Percentiles rank a stretch among this genome's conserved stretches.
Conservation (phyloP, 2,329 filamentous ascomycete genomes). For the Leptographium flavum region DNA sequence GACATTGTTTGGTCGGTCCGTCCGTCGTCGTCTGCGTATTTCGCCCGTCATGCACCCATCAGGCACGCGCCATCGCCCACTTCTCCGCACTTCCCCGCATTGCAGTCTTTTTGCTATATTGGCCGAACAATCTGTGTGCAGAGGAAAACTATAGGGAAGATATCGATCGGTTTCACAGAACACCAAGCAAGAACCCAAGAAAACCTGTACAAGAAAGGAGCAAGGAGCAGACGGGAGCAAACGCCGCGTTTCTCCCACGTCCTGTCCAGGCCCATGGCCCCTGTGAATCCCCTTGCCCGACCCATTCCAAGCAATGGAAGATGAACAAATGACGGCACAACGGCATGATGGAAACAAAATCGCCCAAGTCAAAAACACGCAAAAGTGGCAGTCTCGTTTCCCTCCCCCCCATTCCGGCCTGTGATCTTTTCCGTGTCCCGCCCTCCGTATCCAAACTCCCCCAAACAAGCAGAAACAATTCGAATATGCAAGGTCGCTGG, state of each 20-base stretch:
- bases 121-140: not conserved
- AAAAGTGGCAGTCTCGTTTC: not conserved
- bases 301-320: conserved; percentile 1
- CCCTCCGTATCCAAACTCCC: not conserved
- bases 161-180: not conserved
- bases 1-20: too few species aligned
- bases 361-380: not conserved
- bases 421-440: not conserved
- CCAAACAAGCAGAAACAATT: not conserved
- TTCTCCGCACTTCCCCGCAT: not conserved
- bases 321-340: not conserved
- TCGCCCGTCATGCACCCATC: too few species aligned
- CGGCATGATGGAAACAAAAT: not conserved
- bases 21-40: too few species aligned
- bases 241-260: not conserved
- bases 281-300: not conserved
- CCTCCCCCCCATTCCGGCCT: not conserved
- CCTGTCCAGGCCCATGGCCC: not conserved
- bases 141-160: not conserved
- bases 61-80: too few species aligned
- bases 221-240: not conserved
- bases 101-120: not conserved
- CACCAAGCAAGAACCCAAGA: not conserved
- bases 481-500: too few species aligned
- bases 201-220: not conserved